Evolutionary conservation across 768 basidiomycete genomes (phyloP).

Genomic region (Gautieria morchelliformis): DNA sequence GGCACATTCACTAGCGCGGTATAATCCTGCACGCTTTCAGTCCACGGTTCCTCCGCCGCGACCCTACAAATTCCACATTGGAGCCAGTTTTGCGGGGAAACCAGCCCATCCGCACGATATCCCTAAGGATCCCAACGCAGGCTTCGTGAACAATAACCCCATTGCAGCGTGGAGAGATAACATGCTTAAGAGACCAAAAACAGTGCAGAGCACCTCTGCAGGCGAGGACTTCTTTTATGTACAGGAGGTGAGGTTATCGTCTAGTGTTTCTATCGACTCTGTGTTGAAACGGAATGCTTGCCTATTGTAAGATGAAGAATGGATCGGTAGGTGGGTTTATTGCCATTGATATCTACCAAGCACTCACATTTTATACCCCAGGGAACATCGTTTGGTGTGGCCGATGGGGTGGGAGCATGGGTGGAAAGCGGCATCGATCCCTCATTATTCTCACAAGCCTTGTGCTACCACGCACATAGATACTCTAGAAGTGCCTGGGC

Average conservation of each 20-base stretch:
- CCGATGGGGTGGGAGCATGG: constrained; percentile 95
- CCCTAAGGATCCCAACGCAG: neutral
- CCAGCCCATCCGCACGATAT: constrained; percentile 29
- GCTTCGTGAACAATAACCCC: constrained; percentile 44
- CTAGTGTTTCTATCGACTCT: neutral
- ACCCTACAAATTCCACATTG: constrained; percentile 67
- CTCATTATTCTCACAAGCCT: constrained; percentile 79
- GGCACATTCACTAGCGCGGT: neutral
- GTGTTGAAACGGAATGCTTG: neutral
- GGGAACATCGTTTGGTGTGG: constrained; percentile 76
- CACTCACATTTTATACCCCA: constrained; percentile 19
- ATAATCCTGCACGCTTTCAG: neutral
- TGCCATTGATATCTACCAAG: neutral
- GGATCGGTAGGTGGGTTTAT: constrained; percentile 52
- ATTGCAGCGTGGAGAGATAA: constrained; percentile 65
- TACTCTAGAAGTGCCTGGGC: constrained; percentile 69
- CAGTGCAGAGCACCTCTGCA: constrained; percentile 28
- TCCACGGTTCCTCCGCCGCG: constrained; percentile 17
- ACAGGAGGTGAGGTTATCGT: constrained; percentile 43
- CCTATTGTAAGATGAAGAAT: constrained; percentile 53
- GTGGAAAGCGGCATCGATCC: constrained; percentile 75
- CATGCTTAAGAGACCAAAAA: constrained; percentile 40
- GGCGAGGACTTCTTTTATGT: constrained; percentile 62
- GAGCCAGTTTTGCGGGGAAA: constrained; percentile 72
- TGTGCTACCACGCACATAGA: constrained; percentile 80